Evolutionary conservation across 192 early-diverging fungal genomes (phyloP).

Genomic region (Backusella macrospora): DNA sequence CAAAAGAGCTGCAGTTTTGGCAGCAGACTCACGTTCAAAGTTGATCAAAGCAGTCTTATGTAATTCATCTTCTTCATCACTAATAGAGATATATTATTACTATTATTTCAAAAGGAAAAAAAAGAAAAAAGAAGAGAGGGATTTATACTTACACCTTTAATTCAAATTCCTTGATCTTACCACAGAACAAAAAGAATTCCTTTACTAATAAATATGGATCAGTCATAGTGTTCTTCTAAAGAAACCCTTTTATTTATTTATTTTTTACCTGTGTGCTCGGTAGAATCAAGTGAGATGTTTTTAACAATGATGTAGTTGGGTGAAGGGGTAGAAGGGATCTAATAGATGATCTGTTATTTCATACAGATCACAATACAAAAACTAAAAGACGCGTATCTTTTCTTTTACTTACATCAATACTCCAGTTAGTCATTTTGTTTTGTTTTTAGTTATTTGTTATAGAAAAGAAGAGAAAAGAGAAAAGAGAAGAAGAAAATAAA

Average conservation of each 20-base stretch:
- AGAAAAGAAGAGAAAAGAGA: neutral
- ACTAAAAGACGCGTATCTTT: neutral
- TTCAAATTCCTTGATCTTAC: slow-evolving; percentile 65
- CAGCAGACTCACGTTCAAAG: slow-evolving; percentile 62
- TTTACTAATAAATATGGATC: too few relatives aligned
- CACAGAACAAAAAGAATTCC: slow-evolving; percentile 71
- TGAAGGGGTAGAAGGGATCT: slow-evolving; percentile 54
- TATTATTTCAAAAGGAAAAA: slow-evolving; percentile 18
- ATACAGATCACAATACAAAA: too few relatives aligned
- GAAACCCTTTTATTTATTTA: too few relatives aligned
- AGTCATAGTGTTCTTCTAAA: too few relatives aligned
- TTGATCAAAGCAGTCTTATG: slow-evolving; percentile 58
- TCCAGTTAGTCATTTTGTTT: slow-evolving; percentile 14
- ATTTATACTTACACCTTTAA: slow-evolving; percentile 28
- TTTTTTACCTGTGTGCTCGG: too few relatives aligned
- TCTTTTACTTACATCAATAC: neutral
- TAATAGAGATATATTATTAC: too few relatives aligned
- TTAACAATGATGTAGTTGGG: slow-evolving; percentile 57
- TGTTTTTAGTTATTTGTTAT: neutral
- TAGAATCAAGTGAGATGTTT: slow-evolving; percentile 54
- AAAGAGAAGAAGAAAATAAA: neutral
- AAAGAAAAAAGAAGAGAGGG: too few relatives aligned
- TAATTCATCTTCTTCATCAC: slow-evolving; percentile 47
- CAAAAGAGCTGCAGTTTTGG: slow-evolving; percentile 64
- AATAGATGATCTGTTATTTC: too few relatives aligned